Base-by-base conservation (phyloP, 495 filamentous ascomycete species). In the Oidiodendron maius region DNA sequence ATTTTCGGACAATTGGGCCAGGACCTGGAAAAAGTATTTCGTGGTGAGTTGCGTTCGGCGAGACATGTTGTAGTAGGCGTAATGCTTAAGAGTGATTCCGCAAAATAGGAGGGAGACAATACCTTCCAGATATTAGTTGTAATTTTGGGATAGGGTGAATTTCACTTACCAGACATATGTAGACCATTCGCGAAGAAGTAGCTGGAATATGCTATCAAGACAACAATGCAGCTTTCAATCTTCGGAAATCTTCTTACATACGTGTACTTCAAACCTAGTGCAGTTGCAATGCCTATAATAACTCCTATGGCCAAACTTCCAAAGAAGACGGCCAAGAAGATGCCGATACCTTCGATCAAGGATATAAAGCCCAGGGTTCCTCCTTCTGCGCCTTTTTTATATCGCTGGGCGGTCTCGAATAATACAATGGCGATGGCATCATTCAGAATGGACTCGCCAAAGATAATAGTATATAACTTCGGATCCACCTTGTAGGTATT, bases 11-110 rank as follows among this genome's bases (percentile, higher is more conserved):
- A 98, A 71, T 64, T 97, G 94, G 4, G 94, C 87, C 50, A 94
- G 82, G 41, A 96, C 83, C 65, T 93, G 87, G 71, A 98, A 98
- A 21, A 96, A 77, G 69, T 95, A 98, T 64, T 98, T 98, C 45
- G 94, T 98, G 15, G 93, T 96, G 57, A 98, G 78, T 61, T 98
- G 93, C 17, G 94, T 96, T 36, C 93, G 84, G 36, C 93, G 84
- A 23, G 93, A 98, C 93, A 98, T 98, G 70, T 98, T 98, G 72
- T 96, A 96, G 71, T 98, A 98, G 35, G 93, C 93, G 60, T 98
- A 97, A 64, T 98, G 93, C 64, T 98, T 98, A 26, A 98, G 75
- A 6, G 93, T 96, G 51, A 98, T 98, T 24, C 93, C 93, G 64
- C 94, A 97, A 71, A 98, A 97, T 10, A 98, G 71, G 47, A 98